Base-by-base conservation (phyloP, 208 protist genomes). In the Histomonas meleagridis region DNA sequence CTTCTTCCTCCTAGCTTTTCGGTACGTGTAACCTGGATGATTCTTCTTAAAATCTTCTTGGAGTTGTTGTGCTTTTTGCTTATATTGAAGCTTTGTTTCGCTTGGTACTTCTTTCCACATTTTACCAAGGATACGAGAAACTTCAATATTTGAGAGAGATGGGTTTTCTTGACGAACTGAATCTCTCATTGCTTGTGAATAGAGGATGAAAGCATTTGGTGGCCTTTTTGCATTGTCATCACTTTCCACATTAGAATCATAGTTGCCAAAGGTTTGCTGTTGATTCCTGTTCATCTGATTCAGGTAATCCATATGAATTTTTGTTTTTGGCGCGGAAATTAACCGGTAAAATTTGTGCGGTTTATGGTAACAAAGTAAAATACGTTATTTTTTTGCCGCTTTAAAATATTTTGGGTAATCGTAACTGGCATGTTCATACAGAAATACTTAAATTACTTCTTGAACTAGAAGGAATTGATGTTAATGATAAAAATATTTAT, bases 101-200 rank as follows among this genome's bases (percentile, higher is more conserved):
- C 49, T 79, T 51, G 70, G 70, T 9, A 79, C 70, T 43, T 79
- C 70, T 35, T 79, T 79, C 70, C 70, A 79, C 70, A 79, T 79
- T 28, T 79, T 79, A 7, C 70, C 70, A 35, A 79, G 70, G 28
- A 79, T 23, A 79, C 70, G 70, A 35, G 70, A 79, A 51, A 79
- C 70, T 35, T 79, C 70, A 9, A 40, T 79, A 18, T 79, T 79
- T 9, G 70, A 79, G 7, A 79, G 40, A 21, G 70, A 79, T 79
- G 70, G 70, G 40, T 79, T 79, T 40, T 79, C 38, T 35, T 79
- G 70, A 28, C 70, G n/a, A n/a, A 40, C 70, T 35, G 46, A 18
- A 10, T 32, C 10, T 43, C 70, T 79, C 70, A 79, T 79, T 49
- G 70, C 70, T 35, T 79, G 70, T 18, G 70, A 79, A 51, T 79